A percentile compares a stretch with the other conserved stretches of the same genome.
These are phyloP conservation scores for Moniliophthora roreri DNA, from an alignment of 1,284 basidiomycete genomes.

Conservation along the genomic window DNA sequence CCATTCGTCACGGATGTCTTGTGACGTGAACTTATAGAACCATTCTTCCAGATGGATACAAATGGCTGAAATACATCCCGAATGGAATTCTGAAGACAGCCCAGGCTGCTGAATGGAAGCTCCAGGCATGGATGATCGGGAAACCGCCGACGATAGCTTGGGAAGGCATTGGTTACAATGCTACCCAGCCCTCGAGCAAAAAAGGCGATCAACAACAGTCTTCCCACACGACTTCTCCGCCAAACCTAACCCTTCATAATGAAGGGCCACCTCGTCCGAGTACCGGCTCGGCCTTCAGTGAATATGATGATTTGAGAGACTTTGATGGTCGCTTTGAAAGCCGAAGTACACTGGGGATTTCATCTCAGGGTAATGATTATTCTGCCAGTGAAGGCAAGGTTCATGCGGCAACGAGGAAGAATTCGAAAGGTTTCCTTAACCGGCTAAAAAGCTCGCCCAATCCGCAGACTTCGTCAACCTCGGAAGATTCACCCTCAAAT, in stretches of 20 bases:
- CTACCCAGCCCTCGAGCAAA: conserved; percentile 25
- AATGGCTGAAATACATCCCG: conserved; percentile 96
- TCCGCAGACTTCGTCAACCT: conserved; percentile 40
- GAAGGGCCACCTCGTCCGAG: conserved; percentile 56
- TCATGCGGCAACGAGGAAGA: conserved; percentile 46
- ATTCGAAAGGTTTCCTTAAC: conserved; percentile 64
- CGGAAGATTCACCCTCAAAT: conserved; percentile 34
- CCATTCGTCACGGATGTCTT: background rate
- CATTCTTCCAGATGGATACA: conserved; percentile 70
- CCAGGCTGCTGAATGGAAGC: conserved; percentile 95
- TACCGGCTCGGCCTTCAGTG: conserved; percentile 67
- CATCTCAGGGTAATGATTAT: conserved; percentile 29
- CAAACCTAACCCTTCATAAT: no score
- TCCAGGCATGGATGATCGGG: conserved; percentile 95
- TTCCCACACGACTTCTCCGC: no score
- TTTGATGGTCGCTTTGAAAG: conserved; percentile 84
- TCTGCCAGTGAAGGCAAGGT: conserved; percentile 33
- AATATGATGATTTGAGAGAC: conserved; percentile 81
- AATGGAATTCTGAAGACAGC: conserved; percentile 92
- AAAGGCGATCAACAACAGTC: conserved; percentile 16
- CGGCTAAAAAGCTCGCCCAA: conserved; percentile 50
- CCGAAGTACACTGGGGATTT: conserved; percentile 63
- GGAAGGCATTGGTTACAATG: conserved; percentile 77
- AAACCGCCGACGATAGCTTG: conserved; percentile 85
- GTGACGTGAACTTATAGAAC: conserved; percentile 15